Evolutionary conservation across 805 yeast genomes (phyloP).

Genomic region (Yamadazyma akitaensis): DNA sequence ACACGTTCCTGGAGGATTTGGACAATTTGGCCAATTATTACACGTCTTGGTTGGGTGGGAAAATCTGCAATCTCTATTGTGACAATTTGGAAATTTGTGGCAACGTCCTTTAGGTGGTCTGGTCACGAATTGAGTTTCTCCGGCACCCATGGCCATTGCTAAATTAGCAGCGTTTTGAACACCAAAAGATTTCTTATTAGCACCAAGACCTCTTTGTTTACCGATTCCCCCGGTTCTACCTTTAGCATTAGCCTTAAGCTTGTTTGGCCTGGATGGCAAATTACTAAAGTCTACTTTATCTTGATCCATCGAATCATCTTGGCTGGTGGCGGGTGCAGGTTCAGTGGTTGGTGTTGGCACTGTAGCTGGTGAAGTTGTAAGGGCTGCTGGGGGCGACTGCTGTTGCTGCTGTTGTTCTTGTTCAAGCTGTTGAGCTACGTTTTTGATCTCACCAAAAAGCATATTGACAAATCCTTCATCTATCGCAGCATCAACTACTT

Average conservation of each 20-base stretch:
- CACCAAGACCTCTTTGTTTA: constrained; percentile 17
- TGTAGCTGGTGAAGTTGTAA: constrained; percentile 5
- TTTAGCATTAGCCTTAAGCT: constrained; percentile 1
- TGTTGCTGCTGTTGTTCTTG: constrained; percentile 13
- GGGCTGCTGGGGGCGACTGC: constrained; percentile 7
- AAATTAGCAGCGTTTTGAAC: constrained; percentile 40
- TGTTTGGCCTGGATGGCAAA: constrained; percentile 9
- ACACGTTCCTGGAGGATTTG: constrained; percentile 79
- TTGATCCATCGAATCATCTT: constrained; percentile 10
- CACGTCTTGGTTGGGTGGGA: constrained; percentile 82
- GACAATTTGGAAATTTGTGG: constrained; percentile 66
- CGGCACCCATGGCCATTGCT: constrained; percentile 38
- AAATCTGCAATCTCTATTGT: constrained; percentile 62
- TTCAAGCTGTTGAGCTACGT: constrained; percentile 22
- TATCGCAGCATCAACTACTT: constrained; percentile 60
- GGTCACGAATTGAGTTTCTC: constrained; percentile 34
- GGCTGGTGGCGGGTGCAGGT: not conserved
- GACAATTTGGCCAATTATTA: constrained; percentile 71
- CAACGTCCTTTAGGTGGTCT: constrained; percentile 63
- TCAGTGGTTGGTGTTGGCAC: not conserved
- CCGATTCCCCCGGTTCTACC: constrained; percentile 21
- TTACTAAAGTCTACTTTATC: constrained; percentile 14
- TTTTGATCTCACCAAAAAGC: constrained; percentile 55
- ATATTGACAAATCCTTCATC: constrained; percentile 53
- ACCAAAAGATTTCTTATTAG: constrained; percentile 28